These are phyloP conservation scores for Lolium rigidum DNA, from an alignment of 176 grass and related monocot genomes.

Conservation along the genomic window DNA sequence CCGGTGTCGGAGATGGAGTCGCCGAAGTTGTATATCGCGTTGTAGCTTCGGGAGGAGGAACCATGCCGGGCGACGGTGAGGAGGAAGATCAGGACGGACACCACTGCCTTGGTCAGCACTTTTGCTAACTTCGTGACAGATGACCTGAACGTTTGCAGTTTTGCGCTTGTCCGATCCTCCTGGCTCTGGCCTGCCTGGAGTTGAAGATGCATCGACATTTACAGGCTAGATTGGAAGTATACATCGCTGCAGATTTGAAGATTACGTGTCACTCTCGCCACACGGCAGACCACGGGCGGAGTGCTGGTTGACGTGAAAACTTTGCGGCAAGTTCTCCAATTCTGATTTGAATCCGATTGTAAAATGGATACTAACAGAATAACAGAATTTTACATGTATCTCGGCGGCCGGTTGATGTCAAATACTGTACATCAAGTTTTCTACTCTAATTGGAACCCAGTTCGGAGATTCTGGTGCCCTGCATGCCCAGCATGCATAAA, in stretches of 20 bases:
- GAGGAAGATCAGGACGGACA: conserved; percentile 19
- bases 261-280: not conserved
- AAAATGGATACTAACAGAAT: no score
- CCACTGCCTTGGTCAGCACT: not conserved
- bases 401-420: no score
- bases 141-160: conserved; percentile 2
- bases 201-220: conserved; percentile 30
- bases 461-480: no score
- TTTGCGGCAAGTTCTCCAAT: not conserved
- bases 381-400: no score
- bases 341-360: not conserved
- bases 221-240: not conserved
- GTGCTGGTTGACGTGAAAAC: not conserved
- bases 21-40: conserved; percentile 80
- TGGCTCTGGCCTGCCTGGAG: not conserved
- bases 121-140: conserved; percentile 10
- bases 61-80: not conserved
- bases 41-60: conserved; percentile 48
- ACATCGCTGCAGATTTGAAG: not conserved
- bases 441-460: no score
- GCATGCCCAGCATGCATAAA: no score
- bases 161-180: not conserved
- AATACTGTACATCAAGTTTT: no score
- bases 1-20: conserved; percentile 85
- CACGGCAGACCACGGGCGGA: no score